Base-by-base conservation (phyloP, 2,329 filamentous ascomycete genomes). In the Ophiostoma ips region DNA sequence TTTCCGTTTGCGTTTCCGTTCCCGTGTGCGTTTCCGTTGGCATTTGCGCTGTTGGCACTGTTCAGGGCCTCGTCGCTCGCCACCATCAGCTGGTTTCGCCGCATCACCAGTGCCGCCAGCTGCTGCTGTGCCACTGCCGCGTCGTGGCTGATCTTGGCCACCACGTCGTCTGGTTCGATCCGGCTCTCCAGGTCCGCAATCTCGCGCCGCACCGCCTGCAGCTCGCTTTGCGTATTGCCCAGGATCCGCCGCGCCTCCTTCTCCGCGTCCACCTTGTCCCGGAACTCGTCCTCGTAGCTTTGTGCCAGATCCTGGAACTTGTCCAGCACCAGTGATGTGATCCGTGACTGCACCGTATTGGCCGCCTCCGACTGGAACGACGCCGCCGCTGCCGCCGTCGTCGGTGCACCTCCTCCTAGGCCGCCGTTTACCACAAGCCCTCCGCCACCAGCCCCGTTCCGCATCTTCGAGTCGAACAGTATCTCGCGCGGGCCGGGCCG, bases 271-370 rank as follows among this genome's bases (percentile, higher is more conserved):
- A 87, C 79, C 60, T 86, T 87, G 56, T 88, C 83, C 48, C 76
- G 73, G 58, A 86, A 77, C 61, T 90, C 84, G 28, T 81, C 76
- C 52, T 92, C 86, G 59, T 87, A 87, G 50, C 73, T 80, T 51
- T 72, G 72, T 2, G 83, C 78, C 11, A 89, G 70, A 55, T 83
- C 80, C 57, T 81, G 77, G 55, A 87, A 80, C 56, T 85, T 86
- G 52, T 87, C 80, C 7, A 83, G 68, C 53, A 88, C 76, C 6
- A 85, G 70, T 3, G 80, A 76, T 5, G 78, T 77, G 57, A 87
- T 83, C 56, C 79, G 83, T 13, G 76, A 74, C 51, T 85, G 79
- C 10, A 88, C 74, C 3, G 78, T 78, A 53, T 78, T 82, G 24
- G 83, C 83, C 2, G 82, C 83, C 50, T 74, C 80, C 18, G 73